A percentile compares a stretch with the other conserved stretches of the same genome.
These are phyloP conservation scores for Sideroxylon spinosum DNA, from an alignment of 179 eudicot genomes.

Conservation along the genomic window DNA sequence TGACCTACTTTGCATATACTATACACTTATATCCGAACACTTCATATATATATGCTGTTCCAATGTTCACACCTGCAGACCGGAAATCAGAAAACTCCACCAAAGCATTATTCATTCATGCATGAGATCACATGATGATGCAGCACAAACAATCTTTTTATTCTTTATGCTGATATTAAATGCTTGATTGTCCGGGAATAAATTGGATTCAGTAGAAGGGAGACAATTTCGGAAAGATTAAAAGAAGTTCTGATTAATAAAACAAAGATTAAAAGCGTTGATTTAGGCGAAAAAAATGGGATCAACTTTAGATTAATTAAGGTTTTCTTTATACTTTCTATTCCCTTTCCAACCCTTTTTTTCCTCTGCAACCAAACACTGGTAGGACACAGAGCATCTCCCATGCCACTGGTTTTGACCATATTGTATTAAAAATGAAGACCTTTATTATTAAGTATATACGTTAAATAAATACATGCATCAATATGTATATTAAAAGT, in stretches of 20 bases:
- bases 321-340: too few species aligned
- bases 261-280: too few species aligned
- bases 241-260: background rate
- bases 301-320: too few species aligned
- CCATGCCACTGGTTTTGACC: too few species aligned
- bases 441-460: constrained; percentile 13
- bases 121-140: constrained; percentile 6
- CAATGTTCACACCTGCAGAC: background rate
- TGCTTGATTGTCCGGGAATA: background rate
- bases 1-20: too few species aligned
- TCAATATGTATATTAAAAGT: background rate
- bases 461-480: background rate
- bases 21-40: too few species aligned
- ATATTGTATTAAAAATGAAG: constrained; percentile 16
- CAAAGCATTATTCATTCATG: background rate
- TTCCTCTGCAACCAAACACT: too few species aligned
- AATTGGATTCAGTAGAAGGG: background rate
- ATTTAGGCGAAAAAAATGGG: too few species aligned
- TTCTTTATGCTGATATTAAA: background rate
- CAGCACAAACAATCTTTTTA: background rate
- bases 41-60: background rate
- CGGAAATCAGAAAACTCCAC: background rate
- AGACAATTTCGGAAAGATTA: background rate
- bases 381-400: too few species aligned
- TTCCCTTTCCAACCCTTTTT: too few species aligned